Conservation (phyloP, 2,329 filamentous ascomycete genomes). For the Colletotrichum sp. region DNA sequence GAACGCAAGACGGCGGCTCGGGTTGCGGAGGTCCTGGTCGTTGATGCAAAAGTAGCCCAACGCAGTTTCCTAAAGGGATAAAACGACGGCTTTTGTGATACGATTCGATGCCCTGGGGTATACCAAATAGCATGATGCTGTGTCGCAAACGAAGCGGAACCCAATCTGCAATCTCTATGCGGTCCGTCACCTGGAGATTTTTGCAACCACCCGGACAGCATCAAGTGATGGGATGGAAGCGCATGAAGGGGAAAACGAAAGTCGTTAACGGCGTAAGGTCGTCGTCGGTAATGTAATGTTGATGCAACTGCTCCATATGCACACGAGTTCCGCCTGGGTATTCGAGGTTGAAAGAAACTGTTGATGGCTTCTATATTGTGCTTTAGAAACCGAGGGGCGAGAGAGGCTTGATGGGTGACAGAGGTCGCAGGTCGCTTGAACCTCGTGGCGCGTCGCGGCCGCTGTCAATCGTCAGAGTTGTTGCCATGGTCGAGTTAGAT, state of each 20-base stretch:
- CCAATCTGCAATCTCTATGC: background rate
- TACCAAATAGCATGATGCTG: constrained; percentile 20
- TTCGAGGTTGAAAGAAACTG: constrained; percentile 21
- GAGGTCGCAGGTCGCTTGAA: constrained; percentile 54
- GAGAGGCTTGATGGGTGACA: constrained; percentile 71
- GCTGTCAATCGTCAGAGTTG: constrained; percentile 51
- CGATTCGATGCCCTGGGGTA: constrained; percentile 20
- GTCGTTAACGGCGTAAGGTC: constrained; percentile 40
- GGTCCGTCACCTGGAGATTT: background rate
- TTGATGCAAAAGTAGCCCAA: constrained; percentile 4
- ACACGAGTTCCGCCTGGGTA: constrained; percentile 21
- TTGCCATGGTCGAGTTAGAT: constrained; percentile 50
- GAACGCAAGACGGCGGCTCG: background rate
- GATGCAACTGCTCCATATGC: constrained; percentile 10
- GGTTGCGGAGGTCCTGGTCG: background rate
- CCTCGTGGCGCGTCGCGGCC: constrained; percentile 40
- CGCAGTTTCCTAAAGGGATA: constrained; percentile 17
- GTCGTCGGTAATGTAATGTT: constrained; percentile 32
- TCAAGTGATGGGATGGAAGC: background rate
- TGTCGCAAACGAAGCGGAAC: constrained; percentile 16
- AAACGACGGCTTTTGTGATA: constrained; percentile 23
- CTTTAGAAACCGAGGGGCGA: constrained; percentile 64
- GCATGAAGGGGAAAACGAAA: constrained; percentile 12
- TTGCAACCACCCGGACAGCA: background rate
- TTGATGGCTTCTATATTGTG: background rate